Conservation (phyloP, 805 yeast species). For the Pichia cabralensis region DNA sequence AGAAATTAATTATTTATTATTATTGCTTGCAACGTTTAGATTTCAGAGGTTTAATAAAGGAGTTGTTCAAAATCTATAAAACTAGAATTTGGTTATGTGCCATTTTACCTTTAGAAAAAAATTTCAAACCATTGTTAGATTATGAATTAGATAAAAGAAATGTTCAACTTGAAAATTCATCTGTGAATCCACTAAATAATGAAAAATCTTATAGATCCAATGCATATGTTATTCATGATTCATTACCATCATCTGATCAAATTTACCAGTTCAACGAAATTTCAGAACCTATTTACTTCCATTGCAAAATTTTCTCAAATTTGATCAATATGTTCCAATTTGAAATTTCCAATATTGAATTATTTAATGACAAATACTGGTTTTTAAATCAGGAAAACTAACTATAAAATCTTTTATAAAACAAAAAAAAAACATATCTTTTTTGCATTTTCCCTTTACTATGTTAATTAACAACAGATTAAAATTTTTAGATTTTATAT, state of each 20-base stretch:
- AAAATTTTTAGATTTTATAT: too few relatives aligned
- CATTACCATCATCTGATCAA: conserved; percentile 29
- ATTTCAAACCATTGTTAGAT: conserved; percentile 22
- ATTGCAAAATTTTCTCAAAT: conserved; percentile 38
- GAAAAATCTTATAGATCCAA: conserved; percentile 31
- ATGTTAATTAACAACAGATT: too few relatives aligned
- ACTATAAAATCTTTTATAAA: too few relatives aligned
- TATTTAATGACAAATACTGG: conserved; percentile 20
- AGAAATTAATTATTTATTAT: conserved; percentile 66
- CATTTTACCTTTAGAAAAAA: conserved; percentile 34
- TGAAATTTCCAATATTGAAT: conserved; percentile 27
- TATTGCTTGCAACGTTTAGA: conserved; percentile 57
- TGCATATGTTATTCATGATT: conserved; percentile 20
- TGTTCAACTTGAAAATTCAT: conserved; percentile 1
- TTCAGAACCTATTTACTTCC: conserved; percentile 38
- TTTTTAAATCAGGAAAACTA: too few relatives aligned
- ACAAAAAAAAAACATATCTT: too few relatives aligned
- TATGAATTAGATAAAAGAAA: conserved; percentile 21
- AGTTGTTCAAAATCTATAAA: conserved; percentile 64
- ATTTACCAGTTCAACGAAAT: conserved; percentile 29
- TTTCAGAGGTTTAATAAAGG: conserved; percentile 63
- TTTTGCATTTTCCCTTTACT: too few relatives aligned
- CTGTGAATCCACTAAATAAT: too few relatives aligned
- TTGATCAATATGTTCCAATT: conserved; percentile 34
- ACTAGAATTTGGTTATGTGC: conserved; percentile 83